Conservation (phyloP, 2,329 filamentous ascomycete species). For the Aspergillus thermomutatus region DNA sequence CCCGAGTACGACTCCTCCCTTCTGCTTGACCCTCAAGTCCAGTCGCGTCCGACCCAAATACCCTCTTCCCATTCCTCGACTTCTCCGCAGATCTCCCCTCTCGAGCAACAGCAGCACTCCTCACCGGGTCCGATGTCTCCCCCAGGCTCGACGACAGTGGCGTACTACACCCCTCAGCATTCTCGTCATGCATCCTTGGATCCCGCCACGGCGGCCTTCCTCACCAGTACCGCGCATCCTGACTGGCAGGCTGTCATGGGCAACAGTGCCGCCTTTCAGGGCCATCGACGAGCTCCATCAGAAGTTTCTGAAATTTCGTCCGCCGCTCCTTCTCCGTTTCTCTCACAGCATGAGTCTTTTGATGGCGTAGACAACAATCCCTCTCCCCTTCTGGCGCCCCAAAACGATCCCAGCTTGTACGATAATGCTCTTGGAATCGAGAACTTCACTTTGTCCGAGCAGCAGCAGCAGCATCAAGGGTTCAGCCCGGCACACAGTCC, state of each 20-base stretch:
- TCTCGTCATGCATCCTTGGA: conserved; percentile 61
- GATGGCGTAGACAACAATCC: conserved; percentile 68
- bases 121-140: conserved; percentile 55
- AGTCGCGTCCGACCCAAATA: conserved; percentile 37
- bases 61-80: conserved; percentile 51
- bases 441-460: conserved; percentile 75
- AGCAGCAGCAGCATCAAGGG: conserved; percentile 44
- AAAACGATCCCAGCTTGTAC: conserved; percentile 68
- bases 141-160: conserved; percentile 51
- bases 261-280: conserved; percentile 61
- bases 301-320: conserved; percentile 90
- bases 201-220: conserved; percentile 58
- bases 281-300: conserved; percentile 82
- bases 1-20: conserved; percentile 38
- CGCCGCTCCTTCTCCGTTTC: conserved; percentile 76
- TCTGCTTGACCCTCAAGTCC: conserved; percentile 40
- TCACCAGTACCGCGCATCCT: conserved; percentile 47
- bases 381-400: conserved; percentile 74
- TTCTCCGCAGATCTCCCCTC: conserved; percentile 56
- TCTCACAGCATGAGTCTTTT: conserved; percentile 74
- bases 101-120: conserved; percentile 50
- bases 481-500: conserved; percentile 67
- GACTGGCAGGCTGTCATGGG: conserved; percentile 58
- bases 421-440: conserved; percentile 75
- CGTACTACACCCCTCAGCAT: conserved; percentile 53